These are phyloP conservation scores for Bacidia gigantensis DNA, from an alignment of 495 filamentous ascomycete genomes.

Conservation along the genomic window DNA sequence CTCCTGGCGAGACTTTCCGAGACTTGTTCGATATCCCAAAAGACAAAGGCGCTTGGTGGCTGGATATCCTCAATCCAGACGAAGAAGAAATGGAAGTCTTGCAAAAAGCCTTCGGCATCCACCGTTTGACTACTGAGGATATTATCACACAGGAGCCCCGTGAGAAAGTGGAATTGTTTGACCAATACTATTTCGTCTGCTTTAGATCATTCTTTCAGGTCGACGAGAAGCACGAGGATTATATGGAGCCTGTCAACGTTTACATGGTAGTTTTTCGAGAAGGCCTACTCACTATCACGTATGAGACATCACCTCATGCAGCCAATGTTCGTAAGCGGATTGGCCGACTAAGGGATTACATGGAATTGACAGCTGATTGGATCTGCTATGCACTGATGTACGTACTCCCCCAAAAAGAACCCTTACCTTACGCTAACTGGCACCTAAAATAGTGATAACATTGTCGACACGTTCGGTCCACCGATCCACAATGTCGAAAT, in stretches of 20 bases:
- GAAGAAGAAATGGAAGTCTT: conserved; percentile 81
- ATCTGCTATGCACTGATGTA: conserved; percentile 98
- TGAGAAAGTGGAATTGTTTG: conserved; percentile 96
- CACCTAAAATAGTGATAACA: conserved; percentile 50
- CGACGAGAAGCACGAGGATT: conserved; percentile 62
- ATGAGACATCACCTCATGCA: conserved; percentile 68
- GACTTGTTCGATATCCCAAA: conserved; percentile 75
- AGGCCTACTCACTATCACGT: conserved; percentile 88
- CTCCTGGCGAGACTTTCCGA: conserved; percentile 76
- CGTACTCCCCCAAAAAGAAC: conserved; percentile 27
- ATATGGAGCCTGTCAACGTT: conserved; percentile 81
- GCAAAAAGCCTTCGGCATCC: conserved; percentile 81
- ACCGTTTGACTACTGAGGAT: conserved; percentile 88
- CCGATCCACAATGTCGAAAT: conserved; percentile 72
- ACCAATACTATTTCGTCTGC: conserved; percentile 92
- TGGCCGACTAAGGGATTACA: conserved; percentile 81
- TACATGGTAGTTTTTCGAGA: conserved; percentile 96
- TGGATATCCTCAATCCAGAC: conserved; percentile 81
- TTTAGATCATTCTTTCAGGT: conserved; percentile 85
- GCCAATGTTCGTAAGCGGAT: conserved; percentile 83
- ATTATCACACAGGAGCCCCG: conserved; percentile 86
- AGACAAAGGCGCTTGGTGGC: conserved; percentile 75
- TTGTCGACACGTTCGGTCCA: conserved; percentile 89
- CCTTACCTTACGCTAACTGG: not conserved
- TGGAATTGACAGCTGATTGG: conserved; percentile 88